Percentiles rank a stretch among this genome's conserved stretches.
Conservation (phyloP, 371 early-diverging fungal species). For the Syncephalastrum racemosum region DNA sequence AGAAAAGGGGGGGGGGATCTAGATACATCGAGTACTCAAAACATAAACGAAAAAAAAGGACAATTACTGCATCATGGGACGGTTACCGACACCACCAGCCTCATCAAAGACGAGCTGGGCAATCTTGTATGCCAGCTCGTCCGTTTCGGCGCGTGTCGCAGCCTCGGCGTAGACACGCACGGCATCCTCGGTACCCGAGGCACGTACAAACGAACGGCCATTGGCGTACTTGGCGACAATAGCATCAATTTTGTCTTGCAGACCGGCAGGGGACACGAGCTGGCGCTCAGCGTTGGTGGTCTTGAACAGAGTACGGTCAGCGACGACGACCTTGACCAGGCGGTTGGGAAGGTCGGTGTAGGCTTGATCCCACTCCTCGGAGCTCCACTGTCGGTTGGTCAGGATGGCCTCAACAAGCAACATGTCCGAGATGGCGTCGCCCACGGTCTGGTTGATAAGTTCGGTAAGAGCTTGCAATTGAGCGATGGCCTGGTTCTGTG, state of each 20-base stretch:
- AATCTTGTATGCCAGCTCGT: slow-evolving; percentile 78
- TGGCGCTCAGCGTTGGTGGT: slow-evolving; percentile 96
- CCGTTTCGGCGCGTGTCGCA: slow-evolving; percentile 81
- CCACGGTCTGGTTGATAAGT: slow-evolving; percentile 97
- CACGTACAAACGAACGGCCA: slow-evolving; percentile 95
- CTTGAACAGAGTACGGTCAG: slow-evolving; percentile 84
- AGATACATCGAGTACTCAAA: too few relatives aligned
- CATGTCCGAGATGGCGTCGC: slow-evolving; percentile 99
- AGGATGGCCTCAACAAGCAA: slow-evolving; percentile 94
- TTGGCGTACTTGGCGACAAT: slow-evolving; percentile 78
- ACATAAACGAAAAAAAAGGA: neutral
- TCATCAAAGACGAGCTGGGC: slow-evolving; percentile 87
- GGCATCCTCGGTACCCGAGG: slow-evolving; percentile 99
- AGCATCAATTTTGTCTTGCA: slow-evolving; percentile 88
- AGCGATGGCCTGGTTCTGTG: slow-evolving; percentile 75
- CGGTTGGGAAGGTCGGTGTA: slow-evolving; percentile 95
- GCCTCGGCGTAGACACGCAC: slow-evolving; percentile 99
- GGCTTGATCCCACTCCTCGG: slow-evolving; percentile 87
- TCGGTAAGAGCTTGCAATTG: slow-evolving; percentile 83
- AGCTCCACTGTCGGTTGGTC: slow-evolving; percentile 75
- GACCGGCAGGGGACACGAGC: slow-evolving; percentile 83
- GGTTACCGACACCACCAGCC: slow-evolving; percentile 90
- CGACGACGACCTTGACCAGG: slow-evolving; percentile 94
- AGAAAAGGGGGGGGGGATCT: too few relatives aligned
- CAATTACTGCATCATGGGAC: slow-evolving; percentile 54